Evolutionary conservation across 1,284 basidiomycete genomes (phyloP).

Genomic region (Tilletia setariae): DNA sequence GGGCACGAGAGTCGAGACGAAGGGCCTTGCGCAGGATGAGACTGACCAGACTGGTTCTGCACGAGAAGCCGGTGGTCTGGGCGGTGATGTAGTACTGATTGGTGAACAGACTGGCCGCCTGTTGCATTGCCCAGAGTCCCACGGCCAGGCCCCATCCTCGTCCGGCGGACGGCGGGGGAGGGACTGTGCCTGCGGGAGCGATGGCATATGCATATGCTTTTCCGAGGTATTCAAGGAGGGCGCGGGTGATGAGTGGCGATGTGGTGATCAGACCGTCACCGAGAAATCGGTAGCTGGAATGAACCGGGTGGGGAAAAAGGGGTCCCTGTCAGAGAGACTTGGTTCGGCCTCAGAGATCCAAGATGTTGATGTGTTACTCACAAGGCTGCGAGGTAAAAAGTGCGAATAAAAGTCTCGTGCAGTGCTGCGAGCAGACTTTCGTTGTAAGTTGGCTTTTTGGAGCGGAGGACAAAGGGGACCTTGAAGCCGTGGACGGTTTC

Average conservation of each 20-base stretch:
- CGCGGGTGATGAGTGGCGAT: slow-evolving; percentile 46
- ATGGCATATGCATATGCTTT: slow-evolving; percentile 63
- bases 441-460: slow-evolving; percentile 20
- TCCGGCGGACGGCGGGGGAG: slow-evolving; percentile 58
- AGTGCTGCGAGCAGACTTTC: slow-evolving; percentile 26
- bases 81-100: slow-evolving; percentile 16
- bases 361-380: neutral
- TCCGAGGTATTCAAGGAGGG: slow-evolving; percentile 72
- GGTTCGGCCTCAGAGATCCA: too few relatives aligned
- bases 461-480: neutral
- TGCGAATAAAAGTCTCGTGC: slow-evolving; percentile 29
- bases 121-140: slow-evolving; percentile 49
- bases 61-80: slow-evolving; percentile 29
- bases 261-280: slow-evolving; percentile 27
- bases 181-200: slow-evolving; percentile 57
- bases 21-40: slow-evolving; percentile 27
- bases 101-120: slow-evolving; percentile 26
- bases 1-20: slow-evolving; percentile 22
- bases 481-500: slow-evolving; percentile 9
- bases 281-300: slow-evolving; percentile 27
- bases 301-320: too few relatives aligned
- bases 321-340: too few relatives aligned
- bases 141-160: slow-evolving; percentile 71
- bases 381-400: slow-evolving; percentile 30
- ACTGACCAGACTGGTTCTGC: slow-evolving; percentile 29